Evolutionary conservation across 2,329 filamentous ascomycete species (phyloP).

Genomic region (Amauroascus niger): DNA sequence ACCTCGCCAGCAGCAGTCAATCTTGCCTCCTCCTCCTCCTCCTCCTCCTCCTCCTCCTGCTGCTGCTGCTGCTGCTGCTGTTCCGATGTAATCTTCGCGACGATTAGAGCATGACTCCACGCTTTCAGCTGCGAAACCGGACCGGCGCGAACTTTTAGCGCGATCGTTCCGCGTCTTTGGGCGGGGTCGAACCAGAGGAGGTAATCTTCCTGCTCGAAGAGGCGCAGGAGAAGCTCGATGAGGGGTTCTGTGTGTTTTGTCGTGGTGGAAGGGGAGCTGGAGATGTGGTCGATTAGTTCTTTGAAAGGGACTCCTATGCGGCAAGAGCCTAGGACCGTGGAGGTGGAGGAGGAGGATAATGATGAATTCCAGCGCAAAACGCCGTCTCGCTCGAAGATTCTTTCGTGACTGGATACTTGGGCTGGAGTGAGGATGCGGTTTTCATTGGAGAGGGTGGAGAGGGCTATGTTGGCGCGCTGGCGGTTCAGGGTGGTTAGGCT

Average conservation of each 20-base stretch:
- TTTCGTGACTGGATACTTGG: constrained; percentile 52
- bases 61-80: too few species aligned
- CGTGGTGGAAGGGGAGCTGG: background rate
- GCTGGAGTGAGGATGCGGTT: constrained; percentile 46
- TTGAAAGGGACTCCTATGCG: constrained; percentile 43
- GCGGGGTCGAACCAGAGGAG: constrained; percentile 49
- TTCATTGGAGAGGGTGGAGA: constrained; percentile 46
- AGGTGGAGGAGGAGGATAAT: constrained; percentile 17
- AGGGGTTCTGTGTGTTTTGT: too few species aligned
- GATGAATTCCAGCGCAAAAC: constrained; percentile 48
- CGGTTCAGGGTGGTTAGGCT: constrained; percentile 76
- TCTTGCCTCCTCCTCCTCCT: constrained; percentile 21
- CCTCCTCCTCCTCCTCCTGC: background rate
- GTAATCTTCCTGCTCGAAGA: constrained; percentile 48
- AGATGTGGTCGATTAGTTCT: background rate
- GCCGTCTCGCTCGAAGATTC: constrained; percentile 53
- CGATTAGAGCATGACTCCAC: constrained; percentile 52
- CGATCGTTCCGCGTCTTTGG: constrained; percentile 44
- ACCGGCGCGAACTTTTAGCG: constrained; percentile 51
- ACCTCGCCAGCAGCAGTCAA: constrained; percentile 18
- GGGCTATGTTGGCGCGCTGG: constrained; percentile 72
- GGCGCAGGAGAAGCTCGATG: constrained; percentile 34
- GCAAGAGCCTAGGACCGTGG: constrained; percentile 43
- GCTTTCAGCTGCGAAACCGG: constrained; percentile 47
- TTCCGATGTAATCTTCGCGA: constrained; percentile 32